Base-by-base conservation (phyloP, 1,139 yeast genomes). In the Candida buenavistaensis region DNA sequence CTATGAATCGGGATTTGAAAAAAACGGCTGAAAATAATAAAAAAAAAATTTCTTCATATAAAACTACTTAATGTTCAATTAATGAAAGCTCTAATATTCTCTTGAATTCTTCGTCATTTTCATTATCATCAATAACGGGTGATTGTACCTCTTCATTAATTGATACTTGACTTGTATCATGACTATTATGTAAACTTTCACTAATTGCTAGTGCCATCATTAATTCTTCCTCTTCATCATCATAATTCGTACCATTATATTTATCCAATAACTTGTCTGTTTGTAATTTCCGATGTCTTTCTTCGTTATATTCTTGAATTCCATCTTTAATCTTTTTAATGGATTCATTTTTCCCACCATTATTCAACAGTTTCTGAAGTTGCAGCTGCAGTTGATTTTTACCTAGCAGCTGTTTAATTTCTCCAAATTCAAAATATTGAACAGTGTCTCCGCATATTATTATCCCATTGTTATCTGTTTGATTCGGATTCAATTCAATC, bases 351-450 rank as follows among this genome's bases (percentile, higher is more conserved):
- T 39, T 39, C 11, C 37, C 33, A 8, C 46, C 44, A 7, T 29
- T 26, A 30, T 43, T 43, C 1, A 38, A 26, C 15, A 30, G 35
- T 28, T 35, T 36, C 21, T 39, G 27, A 15, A 40, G 33, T 23
- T 40, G 38, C 12, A 23, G 31, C 12, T 29, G 21, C 14, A 17
- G 16, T 12, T 26, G 31, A 29, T 5, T 19, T 24, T 13, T 20
- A 3, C 13, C 14, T 13, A n/a, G 9, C 17, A 17, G 14, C 6
- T n/a, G 17, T 35, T 23, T 24, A 19, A 27, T 24, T 15, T 50
- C 52, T 2, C 90, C 92, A 55, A 78, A 72, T 44, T 77, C 78
- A 51, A 82, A 81, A 49, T 75, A 79, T 48, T 82, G 88, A 1
- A 81, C 59, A 1, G 75, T 62, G 21, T 79, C 74, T 3, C 80